Base-by-base conservation (phyloP, 345 rosid species). In the Diplotaxis tenuifolia region DNA sequence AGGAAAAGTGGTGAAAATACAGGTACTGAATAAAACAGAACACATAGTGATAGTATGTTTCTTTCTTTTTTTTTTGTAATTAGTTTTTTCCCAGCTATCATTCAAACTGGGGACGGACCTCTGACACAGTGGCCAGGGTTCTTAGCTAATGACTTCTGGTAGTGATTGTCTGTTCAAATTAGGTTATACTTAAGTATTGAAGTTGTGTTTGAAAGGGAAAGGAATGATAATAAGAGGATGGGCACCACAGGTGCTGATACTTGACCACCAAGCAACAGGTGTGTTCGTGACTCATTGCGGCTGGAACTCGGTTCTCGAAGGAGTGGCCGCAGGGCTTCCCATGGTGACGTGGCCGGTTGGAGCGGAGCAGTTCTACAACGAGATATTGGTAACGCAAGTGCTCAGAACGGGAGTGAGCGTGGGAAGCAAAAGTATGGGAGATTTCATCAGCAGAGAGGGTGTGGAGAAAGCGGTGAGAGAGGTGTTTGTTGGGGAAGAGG, bases 201-300 rank as follows among this genome's bases (percentile, higher is more conserved):
- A 47, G 53, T 47, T 47, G 9, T 7, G 19, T n/a, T n/a, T 6
- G 52, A 47, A 72, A 64, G 86, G 47, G 4, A 77, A 36, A 23
- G 86, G 86, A 0, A 9, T 85, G 56, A 75, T 85, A 5, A 78
- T 81, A 10, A 19, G 65, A 10, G 84, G 83, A 40, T 82, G 87
- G 87, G 87, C 86, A 0, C 83, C 86, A 4, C 87, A 86, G 19
- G 68, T 81, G 18, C 8, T 72, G 55, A 82, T 86, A 23, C 84
- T 86, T 31, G 87, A 84, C 5, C 82, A 84, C 20, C 73, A 78
- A 73, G 83, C 86, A 2, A 40, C 67, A 5, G 84, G 85, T 40
- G 85, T 78, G 16, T 84, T 81, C 11, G 63, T 86, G 76, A 86
- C 87, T 1, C 87, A 84, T 18, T 86, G 87, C 25, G 87, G 89